Evolutionary conservation across 2,329 filamentous ascomycete genomes (phyloP).

Genomic region (Endocalyx cinctus): DNA sequence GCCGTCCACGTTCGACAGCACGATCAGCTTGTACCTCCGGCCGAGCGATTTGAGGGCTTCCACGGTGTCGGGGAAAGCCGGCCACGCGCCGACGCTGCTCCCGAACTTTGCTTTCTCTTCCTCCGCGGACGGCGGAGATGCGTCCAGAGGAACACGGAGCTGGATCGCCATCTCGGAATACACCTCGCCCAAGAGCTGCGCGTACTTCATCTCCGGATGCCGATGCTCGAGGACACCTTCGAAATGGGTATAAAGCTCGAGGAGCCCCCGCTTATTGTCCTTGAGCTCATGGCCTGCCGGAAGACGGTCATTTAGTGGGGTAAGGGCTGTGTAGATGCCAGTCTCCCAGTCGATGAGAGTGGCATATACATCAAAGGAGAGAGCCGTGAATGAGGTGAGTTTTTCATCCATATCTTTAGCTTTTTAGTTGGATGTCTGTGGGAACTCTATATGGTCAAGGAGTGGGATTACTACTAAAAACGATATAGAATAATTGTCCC

Average conservation of each 20-base stretch:
- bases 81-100: slow-evolving; percentile 46
- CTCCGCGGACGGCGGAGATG: slow-evolving; percentile 34
- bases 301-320: slow-evolving; percentile 38
- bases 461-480: no score
- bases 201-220: slow-evolving; percentile 56
- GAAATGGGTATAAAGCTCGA: slow-evolving; percentile 38
- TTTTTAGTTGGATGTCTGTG: no score
- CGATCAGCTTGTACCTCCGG: slow-evolving; percentile 52
- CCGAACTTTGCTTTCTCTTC: slow-evolving; percentile 45
- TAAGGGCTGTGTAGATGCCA: slow-evolving; percentile 54
- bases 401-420: slow-evolving; percentile 5
- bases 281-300: slow-evolving; percentile 29
- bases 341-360: slow-evolving; percentile 75
- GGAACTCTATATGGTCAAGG: no score
- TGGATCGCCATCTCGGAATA: slow-evolving; percentile 43
- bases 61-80: slow-evolving; percentile 54
- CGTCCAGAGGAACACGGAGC: slow-evolving; percentile 32
- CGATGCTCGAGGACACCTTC: slow-evolving; percentile 46
- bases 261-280: slow-evolving; percentile 33
- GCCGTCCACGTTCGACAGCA: slow-evolving; percentile 57
- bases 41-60: slow-evolving; percentile 45
- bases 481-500: no score
- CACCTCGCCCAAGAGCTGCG: slow-evolving; percentile 48
- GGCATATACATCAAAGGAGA: slow-evolving; percentile 76
- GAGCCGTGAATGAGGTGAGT: slow-evolving; percentile 26